Evolutionary conservation across 345 rosid species (phyloP), one percentile per base, ranked within the genome.

Genomic region (Trapa incisa): DNA sequence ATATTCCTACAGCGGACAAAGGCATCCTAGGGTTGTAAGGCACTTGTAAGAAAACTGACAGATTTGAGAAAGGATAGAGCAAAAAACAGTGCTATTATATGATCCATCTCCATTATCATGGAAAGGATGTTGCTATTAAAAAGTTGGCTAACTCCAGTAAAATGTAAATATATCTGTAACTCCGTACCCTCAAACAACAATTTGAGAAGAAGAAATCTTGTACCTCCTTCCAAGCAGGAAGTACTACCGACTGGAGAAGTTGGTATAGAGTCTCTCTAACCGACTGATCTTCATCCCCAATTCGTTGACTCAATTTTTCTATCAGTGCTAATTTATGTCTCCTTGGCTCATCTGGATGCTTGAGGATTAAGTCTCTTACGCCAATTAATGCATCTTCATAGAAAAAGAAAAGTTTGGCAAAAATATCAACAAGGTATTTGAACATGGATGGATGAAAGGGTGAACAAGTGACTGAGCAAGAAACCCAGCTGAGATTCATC

Each of bases 151-250:
- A 41, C 43, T 41, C 43, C 43, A 41, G 7, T 41, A 41, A 41
- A 41, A 45, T 7, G 7, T 11, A 7, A 45, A 7, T 45, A 6
- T 45, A 45, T 13, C 48, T 11, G 11, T 45, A 45, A 45, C 11
- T 45, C 48, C 48, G 2, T 13, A 7, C 56, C n/a, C 22, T 14
- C 56, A 50, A 50, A 50, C 48, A 45, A 11, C 48, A 45, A 45
- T 6, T 45, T 45, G 48, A 29, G 61, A 57, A 54, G 32, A 54
- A 17, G 17, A 54, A 17, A 54, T 41, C 1, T 22, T 32, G 6
- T 57, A 91, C 99, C 97, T 91, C 95, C 72, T 79, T 72, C 68
- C 85, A 90, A 22, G 68, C 78, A 69, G 89, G 95, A 69, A 94
- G 85, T 71, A 94, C 70, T 65, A 77, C 80, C 4, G 75, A 52